Evolutionary conservation across 768 basidiomycete genomes (phyloP).

Genomic region (Pisolithus marmoratus): DNA sequence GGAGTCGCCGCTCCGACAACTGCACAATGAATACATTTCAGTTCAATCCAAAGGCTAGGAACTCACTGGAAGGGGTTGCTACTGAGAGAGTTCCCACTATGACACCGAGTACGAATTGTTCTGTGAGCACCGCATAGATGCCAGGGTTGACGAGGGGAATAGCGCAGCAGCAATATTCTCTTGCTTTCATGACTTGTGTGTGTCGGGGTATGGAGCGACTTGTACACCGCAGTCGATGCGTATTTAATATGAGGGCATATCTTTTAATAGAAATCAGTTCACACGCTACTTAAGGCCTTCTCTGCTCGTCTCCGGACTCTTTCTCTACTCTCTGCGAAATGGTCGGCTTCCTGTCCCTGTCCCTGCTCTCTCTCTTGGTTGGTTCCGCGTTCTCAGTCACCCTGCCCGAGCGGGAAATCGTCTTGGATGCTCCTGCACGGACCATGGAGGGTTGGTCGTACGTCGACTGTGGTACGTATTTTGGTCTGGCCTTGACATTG

Average conservation of each 20-base stretch:
- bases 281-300: conserved; percentile 10
- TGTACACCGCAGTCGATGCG: conserved; percentile 1
- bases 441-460: conserved; percentile 57
- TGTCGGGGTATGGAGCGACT: background rate
- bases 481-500: conserved; percentile 3
- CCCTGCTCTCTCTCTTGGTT: conserved; percentile 25
- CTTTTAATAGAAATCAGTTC: conserved; percentile 10
- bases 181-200: conserved; percentile 50
- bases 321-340: conserved; percentile 24
- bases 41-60: too few species aligned
- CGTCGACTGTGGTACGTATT: conserved; percentile 62
- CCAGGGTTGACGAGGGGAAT: conserved; percentile 89
- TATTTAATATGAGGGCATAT: conserved; percentile 4
- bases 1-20: conserved; percentile 88
- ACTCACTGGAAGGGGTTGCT: conserved; percentile 75
- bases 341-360: conserved; percentile 23
- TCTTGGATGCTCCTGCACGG: conserved; percentile 26
- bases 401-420: conserved; percentile 24
- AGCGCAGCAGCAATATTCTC: conserved; percentile 91
- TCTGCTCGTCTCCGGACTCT: conserved; percentile 2
- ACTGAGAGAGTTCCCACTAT: conserved; percentile 68
- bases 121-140: conserved; percentile 72
- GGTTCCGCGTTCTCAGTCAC: conserved; percentile 19
- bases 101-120: conserved; percentile 68
- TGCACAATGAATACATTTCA: conserved; percentile 22